These are phyloP conservation scores for Echinochloa phyllopogon DNA, from an alignment of 176 grass and related monocot species.

Conservation along the genomic window DNA sequence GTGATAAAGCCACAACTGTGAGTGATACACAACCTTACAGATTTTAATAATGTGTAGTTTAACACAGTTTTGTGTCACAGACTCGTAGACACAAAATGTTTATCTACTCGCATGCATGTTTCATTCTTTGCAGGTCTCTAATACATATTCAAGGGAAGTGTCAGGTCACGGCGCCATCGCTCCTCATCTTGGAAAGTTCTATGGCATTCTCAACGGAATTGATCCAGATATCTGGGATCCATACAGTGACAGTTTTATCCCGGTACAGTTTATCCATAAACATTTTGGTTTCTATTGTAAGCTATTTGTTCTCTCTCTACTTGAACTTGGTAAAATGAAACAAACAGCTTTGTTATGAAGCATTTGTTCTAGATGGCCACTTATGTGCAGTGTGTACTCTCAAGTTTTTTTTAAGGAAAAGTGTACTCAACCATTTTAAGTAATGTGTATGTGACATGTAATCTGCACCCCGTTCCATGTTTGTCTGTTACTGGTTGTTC, in stretches of 20 bases:
- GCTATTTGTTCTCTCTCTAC: background rate
- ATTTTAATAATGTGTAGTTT: conserved; percentile 4
- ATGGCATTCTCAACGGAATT: conserved; percentile 71
- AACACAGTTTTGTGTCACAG: background rate
- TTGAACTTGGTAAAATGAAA: conserved; percentile 25
- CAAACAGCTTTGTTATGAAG: background rate
- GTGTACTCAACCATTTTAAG: background rate
- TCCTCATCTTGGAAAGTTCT: conserved; percentile 70
- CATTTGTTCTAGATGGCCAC: background rate
- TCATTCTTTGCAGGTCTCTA: conserved; percentile 62
- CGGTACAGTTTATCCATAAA: conserved; percentile 37
- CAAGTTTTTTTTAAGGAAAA: background rate
- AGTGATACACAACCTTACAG: conserved; percentile 40
- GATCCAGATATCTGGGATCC: conserved; percentile 83
- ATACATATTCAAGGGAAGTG: conserved; percentile 88
- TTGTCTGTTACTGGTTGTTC: background rate
- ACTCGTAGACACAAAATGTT: background rate
- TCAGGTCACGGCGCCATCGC: conserved; percentile 74
- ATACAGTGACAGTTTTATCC: conserved; percentile 57
- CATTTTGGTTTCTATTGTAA: conserved; percentile 3
- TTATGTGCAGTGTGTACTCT: background rate
- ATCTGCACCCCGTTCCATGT: background rate
- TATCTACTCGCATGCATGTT: background rate
- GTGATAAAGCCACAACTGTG: conserved; percentile 90
- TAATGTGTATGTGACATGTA: background rate